Percentiles rank a stretch among this genome's conserved stretches.
phyloP scores from a whole-genome alignment of 1,284 basidiomycete species.

The Neolentinus lepideus region DNA sequence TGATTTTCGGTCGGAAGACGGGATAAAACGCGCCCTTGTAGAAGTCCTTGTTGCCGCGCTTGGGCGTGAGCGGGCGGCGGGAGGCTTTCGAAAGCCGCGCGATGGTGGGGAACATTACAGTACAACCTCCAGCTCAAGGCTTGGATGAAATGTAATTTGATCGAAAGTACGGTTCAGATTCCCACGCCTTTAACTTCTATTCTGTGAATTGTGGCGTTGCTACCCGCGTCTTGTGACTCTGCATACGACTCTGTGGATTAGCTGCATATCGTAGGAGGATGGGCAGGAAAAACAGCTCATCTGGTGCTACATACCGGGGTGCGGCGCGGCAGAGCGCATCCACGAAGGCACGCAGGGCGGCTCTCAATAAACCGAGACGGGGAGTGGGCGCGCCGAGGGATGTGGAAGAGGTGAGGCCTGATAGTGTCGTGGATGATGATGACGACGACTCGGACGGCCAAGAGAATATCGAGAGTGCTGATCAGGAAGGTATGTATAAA shows the following conservation, averaged over 20 bases:
- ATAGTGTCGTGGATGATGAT: background rate
- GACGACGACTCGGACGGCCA: background rate
- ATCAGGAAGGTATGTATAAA: background rate
- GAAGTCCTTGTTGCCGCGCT: constrained; percentile 87
- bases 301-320: background rate
- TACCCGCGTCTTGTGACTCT: background rate
- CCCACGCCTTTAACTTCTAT: background rate
- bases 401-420: background rate
- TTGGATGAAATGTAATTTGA: background rate
- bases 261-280: too few relatives aligned
- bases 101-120: constrained; percentile 58
- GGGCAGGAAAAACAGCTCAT: background rate
- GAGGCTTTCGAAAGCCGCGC: constrained; percentile 72
- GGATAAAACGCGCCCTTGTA: constrained; percentile 68
- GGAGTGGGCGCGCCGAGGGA: background rate
- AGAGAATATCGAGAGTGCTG: background rate
- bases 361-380: background rate
- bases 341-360: background rate
- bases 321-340: background rate
- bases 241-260: too few relatives aligned
- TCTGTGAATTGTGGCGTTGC: background rate
- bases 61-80: constrained; percentile 71
- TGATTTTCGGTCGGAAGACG: background rate
- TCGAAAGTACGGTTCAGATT: background rate
- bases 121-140: background rate